These are phyloP conservation scores for Phaffomyces antillensis DNA, from an alignment of 805 yeast genomes.

Conservation along the genomic window DNA sequence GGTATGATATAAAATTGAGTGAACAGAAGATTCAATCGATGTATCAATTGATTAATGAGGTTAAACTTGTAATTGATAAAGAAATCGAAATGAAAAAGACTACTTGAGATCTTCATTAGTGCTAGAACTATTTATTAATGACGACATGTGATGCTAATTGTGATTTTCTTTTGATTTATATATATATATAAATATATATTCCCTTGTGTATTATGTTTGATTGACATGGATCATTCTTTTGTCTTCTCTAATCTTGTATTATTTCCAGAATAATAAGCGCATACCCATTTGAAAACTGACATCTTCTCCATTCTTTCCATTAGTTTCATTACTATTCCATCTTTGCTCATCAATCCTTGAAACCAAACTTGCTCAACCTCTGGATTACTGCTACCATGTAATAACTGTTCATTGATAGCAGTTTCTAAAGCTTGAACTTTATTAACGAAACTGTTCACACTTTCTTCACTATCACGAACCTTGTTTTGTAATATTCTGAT, in stretches of 20 bases:
- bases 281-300: neutral
- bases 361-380: neutral
- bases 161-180: neutral
- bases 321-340: neutral
- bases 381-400: neutral
- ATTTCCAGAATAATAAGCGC: neutral
- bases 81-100: neutral
- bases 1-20: neutral
- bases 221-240: neutral
- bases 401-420: constrained; percentile 7
- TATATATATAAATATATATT: too few relatives aligned
- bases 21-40: constrained; percentile 1
- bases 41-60: neutral
- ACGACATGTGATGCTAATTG: neutral
- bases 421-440: constrained; percentile 30
- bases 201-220: neutral
- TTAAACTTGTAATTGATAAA: neutral
- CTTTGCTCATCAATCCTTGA: neutral
- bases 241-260: too few relatives aligned
- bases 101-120: neutral
- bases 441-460: constrained; percentile 37
- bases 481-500: constrained; percentile 50
- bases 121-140: neutral
- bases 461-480: constrained; percentile 61
- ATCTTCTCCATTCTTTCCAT: neutral